A percentile compares a stretch with the other conserved stretches of the same genome.
Evolutionary conservation across 305 asterid genomes (phyloP).

Genomic region (Caryopteris hybrid): DNA sequence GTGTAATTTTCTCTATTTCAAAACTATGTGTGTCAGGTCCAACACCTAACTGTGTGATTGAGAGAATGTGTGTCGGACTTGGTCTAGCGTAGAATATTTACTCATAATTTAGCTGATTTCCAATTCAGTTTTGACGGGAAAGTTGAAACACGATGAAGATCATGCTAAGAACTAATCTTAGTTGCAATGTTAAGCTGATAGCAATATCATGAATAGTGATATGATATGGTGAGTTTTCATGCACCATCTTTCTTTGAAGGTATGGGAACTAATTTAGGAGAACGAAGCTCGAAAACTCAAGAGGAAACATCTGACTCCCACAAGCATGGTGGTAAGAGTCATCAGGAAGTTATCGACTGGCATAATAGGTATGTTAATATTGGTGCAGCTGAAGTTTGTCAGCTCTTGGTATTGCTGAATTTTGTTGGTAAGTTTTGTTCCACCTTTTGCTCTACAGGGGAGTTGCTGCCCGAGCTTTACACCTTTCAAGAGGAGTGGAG

Average conservation of each 20-base stretch:
- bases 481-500: constrained; percentile 97
- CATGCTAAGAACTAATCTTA: neutral
- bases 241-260: constrained; percentile 33
- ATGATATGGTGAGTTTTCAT: constrained; percentile 13
- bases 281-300: constrained; percentile 47
- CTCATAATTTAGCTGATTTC: neutral
- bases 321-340: constrained; percentile 70
- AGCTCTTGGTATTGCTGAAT: constrained; percentile 5
- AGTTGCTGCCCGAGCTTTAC: constrained; percentile 95
- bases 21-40: neutral
- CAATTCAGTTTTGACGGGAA: neutral
- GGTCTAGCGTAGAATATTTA: neutral
- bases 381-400: constrained; percentile 12
- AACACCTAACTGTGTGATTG: constrained; percentile 5
- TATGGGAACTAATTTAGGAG: constrained; percentile 39
- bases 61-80: constrained; percentile 6
- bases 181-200: neutral
- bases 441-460: constrained; percentile 38
- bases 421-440: constrained; percentile 19
- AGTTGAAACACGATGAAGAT: neutral
- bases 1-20: neutral
- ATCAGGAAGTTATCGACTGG: constrained; percentile 89
- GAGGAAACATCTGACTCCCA: constrained; percentile 54
- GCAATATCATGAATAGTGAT: neutral
- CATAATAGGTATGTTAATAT: constrained; percentile 60